A percentile compares a stretch with the other conserved stretches of the same genome.
phyloP scores from a whole-genome alignment of 1,284 basidiomycete genomes.

The Cryptococcus neoformans region DNA sequence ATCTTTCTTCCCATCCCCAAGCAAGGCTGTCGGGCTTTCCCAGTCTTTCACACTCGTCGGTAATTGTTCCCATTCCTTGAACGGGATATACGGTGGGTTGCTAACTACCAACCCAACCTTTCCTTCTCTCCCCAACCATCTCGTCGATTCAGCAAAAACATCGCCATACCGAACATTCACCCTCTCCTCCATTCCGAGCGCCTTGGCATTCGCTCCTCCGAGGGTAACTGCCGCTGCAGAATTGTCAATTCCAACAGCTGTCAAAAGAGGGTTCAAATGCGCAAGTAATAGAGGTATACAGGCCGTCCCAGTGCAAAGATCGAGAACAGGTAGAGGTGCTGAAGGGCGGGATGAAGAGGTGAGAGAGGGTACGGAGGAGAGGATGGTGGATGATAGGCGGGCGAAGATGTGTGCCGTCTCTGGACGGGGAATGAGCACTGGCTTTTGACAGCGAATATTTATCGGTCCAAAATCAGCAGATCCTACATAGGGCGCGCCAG shows the following conservation, averaged over 20 bases:
- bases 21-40: slow-evolving; percentile 75
- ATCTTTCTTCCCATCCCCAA: slow-evolving; percentile 58
- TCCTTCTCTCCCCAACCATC: slow-evolving; percentile 1
- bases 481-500: slow-evolving; percentile 53
- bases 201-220: slow-evolving; percentile 63
- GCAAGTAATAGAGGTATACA: slow-evolving; percentile 81
- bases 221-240: slow-evolving; percentile 65
- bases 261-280: slow-evolving; percentile 47
- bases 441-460: slow-evolving; percentile 64
- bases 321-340: slow-evolving; percentile 55
- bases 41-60: slow-evolving; percentile 66
- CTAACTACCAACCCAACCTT: slow-evolving; percentile 73
- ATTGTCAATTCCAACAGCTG: slow-evolving; percentile 62
- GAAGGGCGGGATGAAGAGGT: slow-evolving; percentile 9
- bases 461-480: slow-evolving; percentile 84
- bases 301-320: slow-evolving; percentile 85
- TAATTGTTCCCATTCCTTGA: slow-evolving; percentile 61
- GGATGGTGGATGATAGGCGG: slow-evolving; percentile 21
- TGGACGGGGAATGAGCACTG: slow-evolving; percentile 83
- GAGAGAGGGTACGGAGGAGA: slow-evolving; percentile 7
- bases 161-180: slow-evolving; percentile 15
- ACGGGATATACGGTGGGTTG: slow-evolving; percentile 91
- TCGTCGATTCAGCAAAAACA: slow-evolving; percentile 6
- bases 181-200: slow-evolving; percentile 12
- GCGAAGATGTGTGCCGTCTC: slow-evolving; percentile 79